Percentiles rank a stretch among this genome's conserved stretches.
Conservation (phyloP, 805 yeast genomes). For the Ogataea trehalophila region DNA sequence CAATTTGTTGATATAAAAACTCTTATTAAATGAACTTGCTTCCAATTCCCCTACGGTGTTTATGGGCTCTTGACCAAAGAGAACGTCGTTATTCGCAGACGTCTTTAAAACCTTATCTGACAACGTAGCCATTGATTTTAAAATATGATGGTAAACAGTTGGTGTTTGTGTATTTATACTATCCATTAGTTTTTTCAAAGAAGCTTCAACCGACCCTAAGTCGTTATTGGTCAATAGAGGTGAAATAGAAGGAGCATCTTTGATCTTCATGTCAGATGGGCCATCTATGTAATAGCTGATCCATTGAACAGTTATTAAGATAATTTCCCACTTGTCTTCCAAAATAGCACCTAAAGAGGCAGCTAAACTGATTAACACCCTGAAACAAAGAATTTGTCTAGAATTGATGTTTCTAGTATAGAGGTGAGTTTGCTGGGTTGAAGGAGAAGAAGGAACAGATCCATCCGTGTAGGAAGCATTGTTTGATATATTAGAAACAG, state of each 20-base stretch:
- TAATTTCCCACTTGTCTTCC: conserved; percentile 58
- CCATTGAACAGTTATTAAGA: conserved; percentile 72
- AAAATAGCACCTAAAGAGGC: conserved; percentile 77
- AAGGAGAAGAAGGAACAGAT: conserved; percentile 2
- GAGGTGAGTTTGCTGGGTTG: conserved; percentile 7
- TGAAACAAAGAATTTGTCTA: conserved; percentile 67
- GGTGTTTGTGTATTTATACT: conserved; percentile 53
- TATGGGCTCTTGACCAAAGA: conserved; percentile 18
- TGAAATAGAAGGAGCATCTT: conserved; percentile 39
- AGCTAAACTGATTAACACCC: conserved; percentile 75
- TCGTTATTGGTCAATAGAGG: conserved; percentile 43
- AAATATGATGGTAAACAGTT: conserved; percentile 43
- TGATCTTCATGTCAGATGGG: conserved; percentile 37
- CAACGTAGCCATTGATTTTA: conserved; percentile 42
- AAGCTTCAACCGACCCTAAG: conserved; percentile 44
- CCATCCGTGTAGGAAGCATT: conserved; percentile 1
- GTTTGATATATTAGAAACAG: conserved; percentile 27
- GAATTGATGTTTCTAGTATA: conserved; percentile 49
- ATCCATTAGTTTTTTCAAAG: conserved; percentile 58
- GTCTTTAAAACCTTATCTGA: conserved; percentile 28
- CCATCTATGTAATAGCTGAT: conserved; percentile 68
- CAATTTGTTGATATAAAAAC: conserved; percentile 50
- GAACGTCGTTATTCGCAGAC: conserved; percentile 3
- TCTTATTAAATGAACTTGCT: conserved; percentile 51
- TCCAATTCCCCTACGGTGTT: conserved; percentile 14